These are phyloP conservation scores for Tetragonia tetragonoides DNA, from an alignment of 148 eudicot species.

Conservation along the genomic window DNA sequence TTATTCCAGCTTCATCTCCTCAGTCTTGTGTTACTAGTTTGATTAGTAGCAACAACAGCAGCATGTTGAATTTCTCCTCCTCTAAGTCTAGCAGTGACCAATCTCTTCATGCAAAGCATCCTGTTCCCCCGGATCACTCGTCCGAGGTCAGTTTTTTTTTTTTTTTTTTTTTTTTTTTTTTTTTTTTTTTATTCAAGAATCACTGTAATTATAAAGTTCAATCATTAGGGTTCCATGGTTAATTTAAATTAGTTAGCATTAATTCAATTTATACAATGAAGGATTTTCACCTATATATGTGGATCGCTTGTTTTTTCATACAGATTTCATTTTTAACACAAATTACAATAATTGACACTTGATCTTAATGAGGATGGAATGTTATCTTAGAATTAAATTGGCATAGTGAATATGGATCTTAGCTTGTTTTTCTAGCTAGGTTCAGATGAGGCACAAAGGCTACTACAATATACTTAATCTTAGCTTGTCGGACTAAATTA, in stretches of 20 bases:
- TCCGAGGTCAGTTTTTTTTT: conserved; percentile 44
- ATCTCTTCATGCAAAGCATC: conserved; percentile 36
- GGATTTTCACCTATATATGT: no score
- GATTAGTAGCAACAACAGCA: conserved; percentile 29
- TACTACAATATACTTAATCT: no score
- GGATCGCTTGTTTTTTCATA: no score
- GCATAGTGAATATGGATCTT: no score
- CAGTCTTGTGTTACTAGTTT: conserved; percentile 63
- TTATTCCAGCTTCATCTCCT: conserved; percentile 65
- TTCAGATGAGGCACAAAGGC: no score
- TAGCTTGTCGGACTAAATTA: no score
- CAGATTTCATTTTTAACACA: no score
- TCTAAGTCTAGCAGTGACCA: conserved; percentile 31
- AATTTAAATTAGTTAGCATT: no score
- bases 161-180: neutral
- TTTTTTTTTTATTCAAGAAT: neutral
- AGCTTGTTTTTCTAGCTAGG: neutral
- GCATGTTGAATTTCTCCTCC: conserved; percentile 56
- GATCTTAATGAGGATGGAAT: no score
- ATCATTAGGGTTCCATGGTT: neutral
- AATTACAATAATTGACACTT: no score
- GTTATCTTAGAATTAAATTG: no score
- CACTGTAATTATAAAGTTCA: neutral
- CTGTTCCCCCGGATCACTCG: conserved; percentile 36
- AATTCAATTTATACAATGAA: no score